phyloP scores from a whole-genome alignment of 345 rosid genomes.

The Barbarea vulgaris region DNA sequence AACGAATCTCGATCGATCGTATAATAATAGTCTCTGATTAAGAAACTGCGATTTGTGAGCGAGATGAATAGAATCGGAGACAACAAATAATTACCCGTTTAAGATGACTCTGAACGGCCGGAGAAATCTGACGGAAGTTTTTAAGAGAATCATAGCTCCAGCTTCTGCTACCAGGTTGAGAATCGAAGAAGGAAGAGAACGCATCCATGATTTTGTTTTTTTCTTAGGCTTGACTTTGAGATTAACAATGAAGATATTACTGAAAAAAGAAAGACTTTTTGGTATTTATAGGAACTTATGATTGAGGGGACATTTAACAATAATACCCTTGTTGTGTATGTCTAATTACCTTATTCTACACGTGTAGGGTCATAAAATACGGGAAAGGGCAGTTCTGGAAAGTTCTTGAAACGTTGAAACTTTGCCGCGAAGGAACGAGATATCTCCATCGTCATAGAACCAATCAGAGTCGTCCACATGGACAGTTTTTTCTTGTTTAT shows the following conservation, averaged over 20 bases:
- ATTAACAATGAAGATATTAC: background rate
- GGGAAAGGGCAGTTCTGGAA: constrained; percentile 35
- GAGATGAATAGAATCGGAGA: background rate
- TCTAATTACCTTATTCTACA: background rate
- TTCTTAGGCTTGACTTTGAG: background rate
- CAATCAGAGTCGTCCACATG: constrained; percentile 9
- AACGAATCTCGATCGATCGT: background rate
- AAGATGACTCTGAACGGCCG: constrained; percentile 79
- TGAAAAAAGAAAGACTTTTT: background rate
- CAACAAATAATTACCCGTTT: constrained; percentile 57
- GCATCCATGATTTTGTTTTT: constrained; percentile 53
- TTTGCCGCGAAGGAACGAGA: constrained; percentile 34
- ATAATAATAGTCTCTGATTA: background rate
- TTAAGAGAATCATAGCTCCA: constrained; percentile 71
- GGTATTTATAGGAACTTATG: background rate
- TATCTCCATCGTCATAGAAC: constrained; percentile 9
- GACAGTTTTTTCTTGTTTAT: background rate
- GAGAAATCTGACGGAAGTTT: constrained; percentile 74
- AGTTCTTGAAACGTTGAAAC: constrained; percentile 15
- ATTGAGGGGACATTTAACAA: background rate
- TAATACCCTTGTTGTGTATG: background rate
- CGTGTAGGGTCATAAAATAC: background rate
- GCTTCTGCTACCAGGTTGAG: constrained; percentile 54
- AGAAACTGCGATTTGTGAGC: background rate
- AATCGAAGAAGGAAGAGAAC: constrained; percentile 76